Conservation (phyloP, 78 protist species). For the Guillardia theta region DNA sequence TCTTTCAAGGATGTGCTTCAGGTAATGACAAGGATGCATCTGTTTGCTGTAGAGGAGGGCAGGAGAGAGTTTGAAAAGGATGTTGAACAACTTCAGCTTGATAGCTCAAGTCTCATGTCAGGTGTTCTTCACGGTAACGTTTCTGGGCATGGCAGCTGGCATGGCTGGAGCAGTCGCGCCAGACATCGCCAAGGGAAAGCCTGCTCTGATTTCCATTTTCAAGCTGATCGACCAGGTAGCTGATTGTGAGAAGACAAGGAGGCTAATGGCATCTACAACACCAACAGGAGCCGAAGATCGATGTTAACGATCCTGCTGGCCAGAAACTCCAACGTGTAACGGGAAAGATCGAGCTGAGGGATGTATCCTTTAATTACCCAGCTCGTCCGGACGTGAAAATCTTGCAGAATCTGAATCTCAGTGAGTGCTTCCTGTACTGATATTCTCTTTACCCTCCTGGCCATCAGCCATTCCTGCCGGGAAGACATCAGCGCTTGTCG, state of each 20-base stretch:
- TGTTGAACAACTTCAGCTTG: no score
- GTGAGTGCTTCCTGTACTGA: no score
- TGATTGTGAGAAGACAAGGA: no score
- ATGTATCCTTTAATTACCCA: background rate
- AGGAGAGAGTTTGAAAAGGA: no score
- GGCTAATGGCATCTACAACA: no score
- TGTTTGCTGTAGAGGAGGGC: no score
- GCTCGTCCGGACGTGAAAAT: constrained; percentile 1
- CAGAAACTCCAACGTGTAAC: background rate
- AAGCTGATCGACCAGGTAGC: background rate
- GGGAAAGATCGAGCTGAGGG: background rate
- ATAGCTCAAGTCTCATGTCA: no score
- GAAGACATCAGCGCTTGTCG: constrained; percentile 84
- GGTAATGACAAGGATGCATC: no score
- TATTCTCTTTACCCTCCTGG: background rate
- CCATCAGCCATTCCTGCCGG: constrained; percentile 57
- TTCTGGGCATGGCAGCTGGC: constrained; percentile 3
- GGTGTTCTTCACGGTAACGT: background rate
- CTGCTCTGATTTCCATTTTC: background rate
- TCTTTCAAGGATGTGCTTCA: background rate
- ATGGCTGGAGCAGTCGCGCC: background rate
- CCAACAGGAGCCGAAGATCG: constrained; percentile 60
- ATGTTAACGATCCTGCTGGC: constrained; percentile 57
- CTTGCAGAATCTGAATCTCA: background rate
- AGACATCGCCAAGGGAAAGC: constrained; percentile 2